Evolutionary conservation across 2,329 filamentous ascomycete species (phyloP).

Genomic region (Endoconidiophora laricicola): DNA sequence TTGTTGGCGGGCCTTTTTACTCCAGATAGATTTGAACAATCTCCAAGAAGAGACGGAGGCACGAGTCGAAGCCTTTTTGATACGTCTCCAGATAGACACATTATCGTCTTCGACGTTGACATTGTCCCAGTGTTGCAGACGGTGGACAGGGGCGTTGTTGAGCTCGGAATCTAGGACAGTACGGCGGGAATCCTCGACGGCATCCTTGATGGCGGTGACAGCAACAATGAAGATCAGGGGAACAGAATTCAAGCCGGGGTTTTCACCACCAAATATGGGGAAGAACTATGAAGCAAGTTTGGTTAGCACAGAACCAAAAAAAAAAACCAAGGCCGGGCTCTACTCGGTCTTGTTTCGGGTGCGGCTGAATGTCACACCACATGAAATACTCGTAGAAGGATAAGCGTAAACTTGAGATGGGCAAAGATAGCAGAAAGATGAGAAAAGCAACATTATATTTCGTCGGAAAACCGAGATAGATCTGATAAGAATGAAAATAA

Average conservation of each 20-base stretch:
- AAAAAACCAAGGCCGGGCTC: not conserved
- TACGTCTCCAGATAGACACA: constrained; percentile 66
- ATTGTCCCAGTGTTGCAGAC: constrained; percentile 75
- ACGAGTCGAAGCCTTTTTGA: constrained; percentile 75
- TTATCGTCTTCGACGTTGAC: constrained; percentile 84
- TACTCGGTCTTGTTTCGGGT: not conserved
- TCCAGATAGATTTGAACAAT: constrained; percentile 30
- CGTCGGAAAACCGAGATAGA: too few relatives aligned
- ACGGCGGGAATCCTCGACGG: constrained; percentile 83
- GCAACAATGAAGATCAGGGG: constrained; percentile 84
- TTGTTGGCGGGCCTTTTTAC: constrained; percentile 32
- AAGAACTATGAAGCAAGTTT: constrained; percentile 50
- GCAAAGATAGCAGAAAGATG: not conserved
- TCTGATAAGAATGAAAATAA: not conserved
- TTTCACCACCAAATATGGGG: constrained; percentile 81
- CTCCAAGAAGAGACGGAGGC: constrained; percentile 38
- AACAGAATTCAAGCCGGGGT: constrained; percentile 77
- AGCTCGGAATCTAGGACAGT: constrained; percentile 83
- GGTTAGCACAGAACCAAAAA: constrained; percentile 10
- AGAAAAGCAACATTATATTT: constrained; percentile 3
- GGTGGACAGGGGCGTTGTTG: constrained; percentile 90
- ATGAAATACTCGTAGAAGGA: not conserved
- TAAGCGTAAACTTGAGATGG: constrained; percentile 6
- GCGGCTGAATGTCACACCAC: not conserved
- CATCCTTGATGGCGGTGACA: constrained; percentile 86